Evolutionary conservation across 2,329 filamentous ascomycete species (phyloP).

Genomic region (Aspergillaceae sp.): DNA sequence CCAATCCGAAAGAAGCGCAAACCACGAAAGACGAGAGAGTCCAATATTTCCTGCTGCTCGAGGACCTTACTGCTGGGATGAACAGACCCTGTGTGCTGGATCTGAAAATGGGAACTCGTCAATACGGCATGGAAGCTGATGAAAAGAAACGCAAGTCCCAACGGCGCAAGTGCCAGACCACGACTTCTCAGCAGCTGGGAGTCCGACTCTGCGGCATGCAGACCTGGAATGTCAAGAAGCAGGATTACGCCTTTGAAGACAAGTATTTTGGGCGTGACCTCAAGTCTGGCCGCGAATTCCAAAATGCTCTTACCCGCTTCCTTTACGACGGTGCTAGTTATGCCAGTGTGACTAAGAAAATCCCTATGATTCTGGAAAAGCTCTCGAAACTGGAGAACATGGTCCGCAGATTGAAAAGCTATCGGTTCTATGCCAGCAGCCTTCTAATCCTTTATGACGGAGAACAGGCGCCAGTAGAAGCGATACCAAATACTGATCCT

Average conservation of each 20-base stretch:
- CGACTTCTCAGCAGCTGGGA: constrained; percentile 82
- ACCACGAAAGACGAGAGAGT: constrained; percentile 51
- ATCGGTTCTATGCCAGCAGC: constrained; percentile 92
- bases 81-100: constrained; percentile 93
- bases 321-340: constrained; percentile 82
- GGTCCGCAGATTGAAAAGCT: constrained; percentile 68
- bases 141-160: constrained; percentile 92
- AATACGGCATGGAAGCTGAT: constrained; percentile 86
- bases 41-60: constrained; percentile 85
- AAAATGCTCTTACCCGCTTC: constrained; percentile 78
- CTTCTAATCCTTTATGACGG: constrained; percentile 94
- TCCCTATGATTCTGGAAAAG: constrained; percentile 78
- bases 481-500: constrained; percentile 12
- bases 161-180: constrained; percentile 81
- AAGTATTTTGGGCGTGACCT: constrained; percentile 92
- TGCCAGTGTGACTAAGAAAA: constrained; percentile 71
- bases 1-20: constrained; percentile 71
- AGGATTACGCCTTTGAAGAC: constrained; percentile 90
- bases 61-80: constrained; percentile 95
- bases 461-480: constrained; percentile 34
- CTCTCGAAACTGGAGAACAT: constrained; percentile 75
- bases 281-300: constrained; percentile 80
- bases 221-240: constrained; percentile 78
- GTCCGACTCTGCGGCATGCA: constrained; percentile 94
- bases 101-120: constrained; percentile 95